Conservation (phyloP, 768 basidiomycete genomes). For the Kwoniella dendrophila region DNA sequence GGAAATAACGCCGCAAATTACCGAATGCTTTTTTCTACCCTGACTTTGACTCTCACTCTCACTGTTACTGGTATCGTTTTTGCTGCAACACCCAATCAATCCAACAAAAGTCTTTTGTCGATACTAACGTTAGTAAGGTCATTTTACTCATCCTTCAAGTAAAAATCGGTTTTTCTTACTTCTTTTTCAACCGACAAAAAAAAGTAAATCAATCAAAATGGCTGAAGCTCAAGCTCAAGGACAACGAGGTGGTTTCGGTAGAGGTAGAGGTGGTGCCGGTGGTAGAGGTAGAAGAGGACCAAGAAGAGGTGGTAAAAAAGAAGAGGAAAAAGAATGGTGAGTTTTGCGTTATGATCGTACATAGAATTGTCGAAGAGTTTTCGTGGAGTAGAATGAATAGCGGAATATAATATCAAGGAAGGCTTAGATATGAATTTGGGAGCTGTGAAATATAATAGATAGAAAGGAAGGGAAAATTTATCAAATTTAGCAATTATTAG, state of each 20-base stretch:
- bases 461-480: no score
- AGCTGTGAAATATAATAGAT: no score
- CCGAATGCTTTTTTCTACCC: neutral
- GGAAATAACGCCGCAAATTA: neutral
- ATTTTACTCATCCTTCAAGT: constrained; percentile 24
- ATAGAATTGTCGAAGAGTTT: neutral
- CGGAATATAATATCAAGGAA: neutral
- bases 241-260: constrained; percentile 79
- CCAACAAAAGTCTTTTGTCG: constrained; percentile 4
- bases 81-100: no score
- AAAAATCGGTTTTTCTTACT: no score
- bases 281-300: constrained; percentile 72
- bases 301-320: constrained; percentile 95
- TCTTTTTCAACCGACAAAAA: constrained; percentile 19
- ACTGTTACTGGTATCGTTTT: no score
- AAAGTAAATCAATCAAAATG: constrained; percentile 39
- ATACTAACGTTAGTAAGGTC: neutral
- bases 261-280: constrained; percentile 65
- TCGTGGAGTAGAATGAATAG: neutral
- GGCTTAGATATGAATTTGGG: no score
- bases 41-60: neutral
- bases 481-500: no score
- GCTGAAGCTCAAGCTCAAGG: constrained; percentile 59
- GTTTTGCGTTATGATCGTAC: constrained; percentile 24
- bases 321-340: constrained; percentile 99